These are phyloP conservation scores for Pichia sp. DNA, from an alignment of 1,139 yeast genomes.

Conservation along the genomic window DNA sequence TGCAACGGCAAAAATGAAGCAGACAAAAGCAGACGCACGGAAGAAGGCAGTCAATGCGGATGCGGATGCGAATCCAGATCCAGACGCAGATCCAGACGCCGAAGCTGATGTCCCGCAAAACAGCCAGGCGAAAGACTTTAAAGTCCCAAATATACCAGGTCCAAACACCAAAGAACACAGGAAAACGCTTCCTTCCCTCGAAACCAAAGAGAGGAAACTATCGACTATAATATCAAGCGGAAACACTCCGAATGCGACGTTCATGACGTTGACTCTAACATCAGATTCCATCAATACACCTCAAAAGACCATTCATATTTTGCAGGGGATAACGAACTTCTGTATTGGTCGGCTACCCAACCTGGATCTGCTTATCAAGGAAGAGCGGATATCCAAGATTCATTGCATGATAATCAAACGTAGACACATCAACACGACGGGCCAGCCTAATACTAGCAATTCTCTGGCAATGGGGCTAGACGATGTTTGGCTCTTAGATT, in stretches of 20 bases:
- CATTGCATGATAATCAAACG: slow-evolving; percentile 66
- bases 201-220: too few relatives aligned
- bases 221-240: too few relatives aligned
- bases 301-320: slow-evolving; percentile 34
- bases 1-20: too few relatives aligned
- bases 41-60: too few relatives aligned
- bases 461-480: slow-evolving; percentile 57
- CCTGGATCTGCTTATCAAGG: slow-evolving; percentile 53
- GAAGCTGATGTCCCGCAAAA: too few relatives aligned
- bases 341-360: slow-evolving; percentile 51
- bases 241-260: too few relatives aligned
- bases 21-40: too few relatives aligned
- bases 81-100: too few relatives aligned
- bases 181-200: neutral
- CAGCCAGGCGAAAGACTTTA: slow-evolving; percentile 3
- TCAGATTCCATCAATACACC: too few relatives aligned
- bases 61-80: too few relatives aligned
- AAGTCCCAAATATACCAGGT: slow-evolving; percentile 7
- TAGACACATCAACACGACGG: slow-evolving; percentile 30
- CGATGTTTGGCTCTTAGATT: slow-evolving; percentile 77
- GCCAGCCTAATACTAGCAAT: neutral
- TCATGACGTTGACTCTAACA: too few relatives aligned
- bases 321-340: slow-evolving; percentile 56
- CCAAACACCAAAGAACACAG: neutral
- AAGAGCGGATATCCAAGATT: slow-evolving; percentile 71